A percentile compares a stretch with the other conserved stretches of the same genome.
Evolutionary conservation across 208 protist genomes (phyloP).

Genomic region (Phytomonas francai): DNA sequence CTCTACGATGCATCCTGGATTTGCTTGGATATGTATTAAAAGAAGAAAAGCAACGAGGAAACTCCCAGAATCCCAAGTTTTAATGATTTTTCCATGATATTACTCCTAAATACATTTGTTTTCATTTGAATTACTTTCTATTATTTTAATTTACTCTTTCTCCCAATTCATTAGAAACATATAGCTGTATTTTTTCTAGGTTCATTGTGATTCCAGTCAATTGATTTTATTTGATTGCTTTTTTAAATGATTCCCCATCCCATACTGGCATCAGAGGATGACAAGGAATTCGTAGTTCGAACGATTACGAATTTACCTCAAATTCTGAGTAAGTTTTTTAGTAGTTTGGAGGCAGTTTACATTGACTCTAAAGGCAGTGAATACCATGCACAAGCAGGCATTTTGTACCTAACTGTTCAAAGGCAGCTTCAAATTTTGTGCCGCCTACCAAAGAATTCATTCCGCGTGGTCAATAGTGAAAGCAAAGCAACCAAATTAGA

Average conservation of each 20-base stretch:
- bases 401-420: constrained; percentile 26
- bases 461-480: constrained; percentile 4
- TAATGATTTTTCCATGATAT: constrained; percentile 2
- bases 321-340: constrained; percentile 60
- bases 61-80: neutral
- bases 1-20: constrained; percentile 2
- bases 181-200: constrained; percentile 6
- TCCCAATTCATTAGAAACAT: constrained; percentile 4
- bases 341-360: constrained; percentile 41
- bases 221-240: neutral
- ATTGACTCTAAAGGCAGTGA: constrained; percentile 8
- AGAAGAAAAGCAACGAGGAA: neutral
- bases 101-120: neutral
- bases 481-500: constrained; percentile 19
- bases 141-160: neutral
- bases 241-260: constrained; percentile 69
- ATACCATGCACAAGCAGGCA: neutral
- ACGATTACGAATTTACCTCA: constrained; percentile 53
- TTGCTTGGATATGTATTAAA: constrained; percentile 9
- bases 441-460: constrained; percentile 4
- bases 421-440: constrained; percentile 24
- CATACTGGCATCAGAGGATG: constrained; percentile 82
- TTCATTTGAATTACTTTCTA: constrained; percentile 9
- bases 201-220: constrained; percentile 3
- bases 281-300: constrained; percentile 65